A percentile compares a stretch with the other conserved stretches of the same genome.
Evolutionary conservation across 768 basidiomycete genomes (phyloP).

Genomic region (Tephrocybe sp.): DNA sequence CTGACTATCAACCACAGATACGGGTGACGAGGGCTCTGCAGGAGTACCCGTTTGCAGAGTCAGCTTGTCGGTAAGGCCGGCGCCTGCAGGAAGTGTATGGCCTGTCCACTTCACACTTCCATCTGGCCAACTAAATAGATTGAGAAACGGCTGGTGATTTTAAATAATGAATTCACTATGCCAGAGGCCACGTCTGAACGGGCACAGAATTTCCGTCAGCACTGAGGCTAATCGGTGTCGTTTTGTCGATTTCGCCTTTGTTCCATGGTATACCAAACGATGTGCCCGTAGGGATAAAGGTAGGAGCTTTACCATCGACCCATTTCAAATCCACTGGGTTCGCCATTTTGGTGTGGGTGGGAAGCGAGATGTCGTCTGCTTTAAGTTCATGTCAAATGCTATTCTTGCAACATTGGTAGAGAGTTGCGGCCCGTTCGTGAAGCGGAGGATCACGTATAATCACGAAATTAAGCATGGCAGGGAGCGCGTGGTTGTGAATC

Average conservation of each 20-base stretch:
- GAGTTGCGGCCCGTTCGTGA: slow-evolving; percentile 11
- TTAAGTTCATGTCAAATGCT: slow-evolving; percentile 3
- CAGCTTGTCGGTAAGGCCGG: slow-evolving; percentile 22
- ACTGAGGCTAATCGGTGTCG: slow-evolving; percentile 26
- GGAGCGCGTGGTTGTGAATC: slow-evolving; percentile 7
- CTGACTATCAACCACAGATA: slow-evolving; percentile 26
- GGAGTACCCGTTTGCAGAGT: slow-evolving; percentile 31
- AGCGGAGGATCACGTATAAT: neutral
- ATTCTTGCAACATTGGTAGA: neutral
- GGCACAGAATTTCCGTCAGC: slow-evolving; percentile 22
- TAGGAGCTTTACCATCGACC: slow-evolving; percentile 31
- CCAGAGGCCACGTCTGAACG: slow-evolving; percentile 36
- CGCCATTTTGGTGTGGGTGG: slow-evolving; percentile 3
- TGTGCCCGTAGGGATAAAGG: slow-evolving; percentile 30
- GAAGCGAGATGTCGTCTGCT: neutral
- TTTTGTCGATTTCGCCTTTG: slow-evolving; percentile 36
- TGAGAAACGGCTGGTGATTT: neutral
- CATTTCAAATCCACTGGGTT: slow-evolving; percentile 29
- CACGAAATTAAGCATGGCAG: neutral
- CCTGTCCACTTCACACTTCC: slow-evolving; percentile 40
- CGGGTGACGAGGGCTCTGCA: slow-evolving; percentile 29
- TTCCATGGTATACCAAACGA: slow-evolving; percentile 37
- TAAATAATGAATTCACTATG: slow-evolving; percentile 26
- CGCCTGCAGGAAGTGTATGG: slow-evolving; percentile 31
- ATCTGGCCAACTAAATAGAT: slow-evolving; percentile 34